Evolutionary conservation across 2,329 filamentous ascomycete genomes (phyloP), one percentile per base, ranked within the genome.

Genomic region (Alternaria burnsii): DNA sequence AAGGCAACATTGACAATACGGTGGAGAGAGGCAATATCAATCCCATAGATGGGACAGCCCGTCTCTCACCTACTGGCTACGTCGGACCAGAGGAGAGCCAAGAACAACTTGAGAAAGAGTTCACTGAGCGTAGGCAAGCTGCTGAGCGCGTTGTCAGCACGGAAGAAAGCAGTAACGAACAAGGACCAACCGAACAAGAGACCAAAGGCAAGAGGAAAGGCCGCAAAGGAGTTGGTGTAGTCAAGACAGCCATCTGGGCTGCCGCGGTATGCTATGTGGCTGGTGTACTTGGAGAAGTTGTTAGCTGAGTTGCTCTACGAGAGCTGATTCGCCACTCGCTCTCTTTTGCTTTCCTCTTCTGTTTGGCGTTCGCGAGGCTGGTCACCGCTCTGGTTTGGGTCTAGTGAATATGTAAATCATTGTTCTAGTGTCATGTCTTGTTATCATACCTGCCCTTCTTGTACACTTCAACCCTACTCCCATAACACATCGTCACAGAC

Each of bases 41-140:
- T n/a, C 76, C 76, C 3, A 71, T 79, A 14, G 76, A 79, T 40
- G 76, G 76, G 18, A 79, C 75, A 0, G 67, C 74, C 1, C 68
- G 73, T 1, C 67, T 76, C 3, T 71, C 65, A 16, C 76, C 75
- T 5, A 77, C 75, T 2, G 76, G 75, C n/a, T 77, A 73, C 57
- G 74, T 72, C 14, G 71, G 74, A 5, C 68, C 71, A 3, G 71
- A 71, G 22, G 70, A 73, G 34, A 63, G 54, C 11, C 61, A 51
- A 10, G 69, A 71, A 41, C 68, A 71, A 36, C 55, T 69, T 2
- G 72, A 72, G 16, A 56, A 55, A 18, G 63, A 62, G 16, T 74
- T 73, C 44, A 61, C 70, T 32, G 68, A 75, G 38, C 61, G 71
- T 52, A 64, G 68, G 47, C 63, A 61, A 32, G 68, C 67, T 26